phyloP scores from a whole-genome alignment of 192 early-diverging fungal species.

The Podila clonocystis region DNA sequence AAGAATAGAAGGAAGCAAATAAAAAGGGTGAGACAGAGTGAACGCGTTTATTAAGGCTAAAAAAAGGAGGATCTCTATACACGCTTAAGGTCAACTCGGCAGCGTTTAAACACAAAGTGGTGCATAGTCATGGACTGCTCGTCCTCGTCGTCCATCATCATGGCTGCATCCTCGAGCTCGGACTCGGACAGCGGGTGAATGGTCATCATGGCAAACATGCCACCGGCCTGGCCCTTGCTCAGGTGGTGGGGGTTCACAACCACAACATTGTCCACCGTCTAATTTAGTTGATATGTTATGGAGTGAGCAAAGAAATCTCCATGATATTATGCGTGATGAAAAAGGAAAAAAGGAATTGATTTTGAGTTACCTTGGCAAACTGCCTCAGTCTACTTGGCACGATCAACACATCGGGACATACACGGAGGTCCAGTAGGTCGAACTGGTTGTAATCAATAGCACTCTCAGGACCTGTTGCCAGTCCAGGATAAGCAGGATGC shows the following conservation, averaged over 20 bases:
- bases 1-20: too few species aligned
- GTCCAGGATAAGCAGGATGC: conserved; percentile 84
- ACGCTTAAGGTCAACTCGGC: conserved; percentile 52
- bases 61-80: conserved; percentile 14
- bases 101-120: conserved; percentile 45
- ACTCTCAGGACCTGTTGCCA: conserved; percentile 51
- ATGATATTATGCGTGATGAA: background rate
- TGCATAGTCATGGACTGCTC: conserved; percentile 23
- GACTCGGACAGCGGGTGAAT: conserved; percentile 67
- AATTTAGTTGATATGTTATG: background rate
- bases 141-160: conserved; percentile 50
- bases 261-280: conserved; percentile 76
- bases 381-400: conserved; percentile 77
- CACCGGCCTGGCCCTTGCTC: conserved; percentile 74
- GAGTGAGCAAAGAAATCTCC: background rate
- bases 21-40: too few species aligned
- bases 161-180: conserved; percentile 13
- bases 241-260: conserved; percentile 88
- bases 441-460: conserved; percentile 47
- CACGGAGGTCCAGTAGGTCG: conserved; percentile 57
- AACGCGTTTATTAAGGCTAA: too few species aligned
- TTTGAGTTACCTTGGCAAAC: conserved; percentile 69
- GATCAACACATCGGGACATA: conserved; percentile 87
- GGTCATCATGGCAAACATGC: conserved; percentile 82
- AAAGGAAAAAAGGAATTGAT: background rate